Conservation (phyloP, 1,284 basidiomycete species). For the Ustilago hordei region DNA sequence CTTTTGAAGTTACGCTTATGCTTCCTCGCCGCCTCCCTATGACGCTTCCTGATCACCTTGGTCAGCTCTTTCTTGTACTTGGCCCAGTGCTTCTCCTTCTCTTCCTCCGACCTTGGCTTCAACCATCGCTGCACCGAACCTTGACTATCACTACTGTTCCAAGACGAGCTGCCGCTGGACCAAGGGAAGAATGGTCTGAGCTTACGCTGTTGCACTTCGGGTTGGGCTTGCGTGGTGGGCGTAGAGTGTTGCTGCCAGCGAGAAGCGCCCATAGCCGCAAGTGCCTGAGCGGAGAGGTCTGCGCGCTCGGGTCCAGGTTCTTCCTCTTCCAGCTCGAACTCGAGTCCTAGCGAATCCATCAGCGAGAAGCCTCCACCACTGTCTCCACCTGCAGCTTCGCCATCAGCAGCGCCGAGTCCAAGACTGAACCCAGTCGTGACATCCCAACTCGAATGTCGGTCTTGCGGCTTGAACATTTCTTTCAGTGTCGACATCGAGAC, state of each 20-base stretch:
- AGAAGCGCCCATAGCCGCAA: conserved; percentile 2
- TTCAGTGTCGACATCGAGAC: conserved; percentile 57
- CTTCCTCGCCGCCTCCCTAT: conserved; percentile 63
- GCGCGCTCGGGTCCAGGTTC: conserved; percentile 10
- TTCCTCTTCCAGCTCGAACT: conserved; percentile 54
- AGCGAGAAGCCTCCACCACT: conserved; percentile 52
- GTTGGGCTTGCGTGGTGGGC: not conserved
- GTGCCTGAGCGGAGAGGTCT: not conserved
- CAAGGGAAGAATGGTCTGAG: conserved; percentile 24
- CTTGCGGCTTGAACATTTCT: conserved; percentile 66
- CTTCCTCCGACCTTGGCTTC: conserved; percentile 35
- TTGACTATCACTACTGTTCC: conserved; percentile 25
- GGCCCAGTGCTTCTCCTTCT: conserved; percentile 47
- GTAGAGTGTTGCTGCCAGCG: conserved; percentile 9
- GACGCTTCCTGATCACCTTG: conserved; percentile 56
- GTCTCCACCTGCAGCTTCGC: conserved; percentile 10
- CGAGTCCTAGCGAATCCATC: conserved; percentile 57
- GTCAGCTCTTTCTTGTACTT: conserved; percentile 49
- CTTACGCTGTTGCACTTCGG: conserved; percentile 11
- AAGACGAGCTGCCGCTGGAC: conserved; percentile 6
- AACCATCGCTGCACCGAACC: conserved; percentile 39
- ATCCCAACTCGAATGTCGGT: conserved; percentile 11
- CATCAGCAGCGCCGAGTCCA: conserved; percentile 11
- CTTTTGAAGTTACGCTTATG: conserved; percentile 34
- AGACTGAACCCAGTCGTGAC: conserved; percentile 30